Evolutionary conservation across 768 basidiomycete species (phyloP).

Genomic region (Fistulinella prunicolor): DNA sequence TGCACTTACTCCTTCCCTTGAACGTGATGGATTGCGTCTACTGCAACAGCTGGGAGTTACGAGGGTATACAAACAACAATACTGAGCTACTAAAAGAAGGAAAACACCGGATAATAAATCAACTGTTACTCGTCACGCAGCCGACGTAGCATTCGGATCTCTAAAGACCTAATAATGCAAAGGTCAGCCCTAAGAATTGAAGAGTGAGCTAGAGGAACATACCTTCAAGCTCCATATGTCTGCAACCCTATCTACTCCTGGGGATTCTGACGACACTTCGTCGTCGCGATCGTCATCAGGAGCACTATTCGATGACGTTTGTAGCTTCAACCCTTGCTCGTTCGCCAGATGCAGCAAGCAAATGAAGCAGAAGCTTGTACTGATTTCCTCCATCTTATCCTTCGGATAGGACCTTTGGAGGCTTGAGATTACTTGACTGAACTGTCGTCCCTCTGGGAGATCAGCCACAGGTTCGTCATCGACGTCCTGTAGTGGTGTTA

Average conservation of each 20-base stretch:
- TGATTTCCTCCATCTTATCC: conserved; percentile 97
- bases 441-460: conserved; percentile 63
- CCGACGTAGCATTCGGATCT: conserved; percentile 36
- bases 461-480: conserved; percentile 55
- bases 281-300: conserved; percentile 34
- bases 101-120: conserved; percentile 15
- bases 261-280: conserved; percentile 33
- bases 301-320: conserved; percentile 42
- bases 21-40: no score
- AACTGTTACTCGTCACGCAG: conserved; percentile 27
- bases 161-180: conserved; percentile 39
- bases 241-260: conserved; percentile 50
- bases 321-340: conserved; percentile 89
- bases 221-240: conserved; percentile 78
- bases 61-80: conserved; percentile 9
- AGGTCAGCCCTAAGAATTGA: background rate
- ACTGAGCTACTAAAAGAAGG: conserved; percentile 8
- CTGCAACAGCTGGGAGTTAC: no score
- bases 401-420: conserved; percentile 80
- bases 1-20: no score
- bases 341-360: conserved; percentile 95
- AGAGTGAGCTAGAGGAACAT: conserved; percentile 12
- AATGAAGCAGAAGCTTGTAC: conserved; percentile 99
- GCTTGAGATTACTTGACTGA: conserved; percentile 78
- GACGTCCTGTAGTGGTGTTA: conserved; percentile 43